Evolutionary conservation across 106 monocot species (phyloP), one percentile per base, ranked within the genome.

Genomic region (Vanilla planifolia): DNA sequence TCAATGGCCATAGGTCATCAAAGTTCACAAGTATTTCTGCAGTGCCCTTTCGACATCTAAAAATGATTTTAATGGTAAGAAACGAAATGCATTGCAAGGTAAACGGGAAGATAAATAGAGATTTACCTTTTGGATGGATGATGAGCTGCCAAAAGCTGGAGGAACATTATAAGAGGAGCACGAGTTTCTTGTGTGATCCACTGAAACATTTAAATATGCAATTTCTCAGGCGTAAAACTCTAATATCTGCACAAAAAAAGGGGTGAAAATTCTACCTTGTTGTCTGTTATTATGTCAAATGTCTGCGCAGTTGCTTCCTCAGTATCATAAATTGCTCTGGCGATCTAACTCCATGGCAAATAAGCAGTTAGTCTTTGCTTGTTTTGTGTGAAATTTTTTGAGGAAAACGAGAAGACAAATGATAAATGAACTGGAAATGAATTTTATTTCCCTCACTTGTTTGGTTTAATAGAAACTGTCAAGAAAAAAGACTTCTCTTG

Each of bases 111-210:
- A 47, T 35, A 48, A 43, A 39, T 17, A 34, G 39, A 63, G 30
- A 6, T 47, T 36, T 37, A 98, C 98, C 84, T 92, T 65, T 80
- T 87, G 17, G 92, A 98, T 63, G 98, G 98, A 88, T 98, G 98
- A 80, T 88, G 98, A 52, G 77, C 75, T 40, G 66, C 84, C 53
- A 88, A 81, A 77, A 98, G 85, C 68, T 98, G 98, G 41, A 98
- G 75, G 63, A 98, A 98, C 60, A 75, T 88, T 62, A 92, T 82
- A 62, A 98, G 77, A 33, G 98, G 62, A 1, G 77, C 68, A 46
- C 72, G 80, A 60, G 92, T 92, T 40, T 77, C 77, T 55, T 73
- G 20, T 55, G 75, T 92, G 43, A 98, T 92, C 88, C 82, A 92
- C 98, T 98, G 75, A 55, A 77, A 44, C 61, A 24, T 53, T 37